Conservation (phyloP, 768 basidiomycete genomes). For the Leccinum boreale region DNA sequence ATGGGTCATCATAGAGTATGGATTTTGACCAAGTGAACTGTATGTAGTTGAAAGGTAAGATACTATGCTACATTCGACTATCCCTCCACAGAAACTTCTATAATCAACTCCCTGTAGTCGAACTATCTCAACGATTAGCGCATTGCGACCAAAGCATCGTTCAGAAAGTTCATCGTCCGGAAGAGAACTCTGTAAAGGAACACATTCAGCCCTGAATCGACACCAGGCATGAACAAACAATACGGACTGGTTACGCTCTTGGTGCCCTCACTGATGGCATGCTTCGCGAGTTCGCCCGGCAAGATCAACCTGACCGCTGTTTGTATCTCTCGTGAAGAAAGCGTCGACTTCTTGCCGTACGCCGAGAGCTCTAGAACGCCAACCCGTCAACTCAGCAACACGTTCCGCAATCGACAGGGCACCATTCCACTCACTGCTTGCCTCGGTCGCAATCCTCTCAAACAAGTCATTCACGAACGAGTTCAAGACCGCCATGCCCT, state of each 20-base stretch:
- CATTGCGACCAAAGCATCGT: background rate
- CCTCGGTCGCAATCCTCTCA: conserved; percentile 54
- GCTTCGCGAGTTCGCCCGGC: conserved; percentile 70
- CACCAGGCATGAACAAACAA: background rate
- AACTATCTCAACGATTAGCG: background rate
- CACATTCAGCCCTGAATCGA: background rate
- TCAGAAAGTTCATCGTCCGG: conserved; percentile 12
- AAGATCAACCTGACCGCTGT: conserved; percentile 68
- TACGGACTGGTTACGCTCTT: conserved; percentile 53
- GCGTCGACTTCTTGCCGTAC: conserved; percentile 72
- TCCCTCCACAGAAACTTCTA: background rate
- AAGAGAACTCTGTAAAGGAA: conserved; percentile 24
- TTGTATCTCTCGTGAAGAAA: conserved; percentile 72
- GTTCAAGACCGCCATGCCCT: conserved; percentile 56
- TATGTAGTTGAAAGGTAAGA: conserved; percentile 7
- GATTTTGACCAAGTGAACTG: background rate
- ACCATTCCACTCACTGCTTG: conserved; percentile 39
- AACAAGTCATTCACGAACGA: conserved; percentile 65
- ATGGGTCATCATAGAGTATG: background rate
- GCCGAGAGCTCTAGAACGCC: conserved; percentile 49
- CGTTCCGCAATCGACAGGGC: background rate
- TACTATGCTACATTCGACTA: conserved; percentile 23
- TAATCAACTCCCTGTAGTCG: background rate
- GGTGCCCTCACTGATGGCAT: conserved; percentile 74
- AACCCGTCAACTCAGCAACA: background rate